phyloP scores from a whole-genome alignment of 306 rosid genomes.

The Sicyos baderoa region DNA sequence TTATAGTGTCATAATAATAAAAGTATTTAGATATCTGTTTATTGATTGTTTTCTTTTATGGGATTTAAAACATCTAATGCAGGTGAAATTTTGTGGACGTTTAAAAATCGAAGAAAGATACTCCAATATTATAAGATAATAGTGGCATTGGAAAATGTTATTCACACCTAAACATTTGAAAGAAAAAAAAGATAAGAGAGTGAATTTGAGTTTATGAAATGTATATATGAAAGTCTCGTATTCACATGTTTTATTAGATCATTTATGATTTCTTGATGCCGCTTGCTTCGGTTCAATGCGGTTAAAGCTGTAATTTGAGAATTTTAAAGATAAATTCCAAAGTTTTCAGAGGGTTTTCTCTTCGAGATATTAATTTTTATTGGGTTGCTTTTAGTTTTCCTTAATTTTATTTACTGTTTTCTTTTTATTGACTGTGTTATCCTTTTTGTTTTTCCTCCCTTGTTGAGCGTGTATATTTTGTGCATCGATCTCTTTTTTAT shows the following conservation, averaged over 20 bases:
- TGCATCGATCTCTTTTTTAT: not conserved
- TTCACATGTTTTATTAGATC: no score
- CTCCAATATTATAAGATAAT: not conserved
- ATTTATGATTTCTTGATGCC: no score
- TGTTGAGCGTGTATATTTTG: not conserved
- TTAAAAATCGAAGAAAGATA: constrained; percentile 4
- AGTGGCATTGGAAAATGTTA: constrained; percentile 5
- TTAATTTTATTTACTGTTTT: not conserved
- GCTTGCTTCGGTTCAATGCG: not conserved
- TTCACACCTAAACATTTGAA: not conserved
- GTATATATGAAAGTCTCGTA: no score
- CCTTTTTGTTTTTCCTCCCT: not conserved
- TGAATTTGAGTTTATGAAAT: not conserved
- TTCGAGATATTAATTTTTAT: not conserved
- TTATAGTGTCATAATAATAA: not conserved
- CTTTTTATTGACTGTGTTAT: not conserved
- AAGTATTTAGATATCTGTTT: not conserved
- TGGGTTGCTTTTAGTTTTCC: not conserved
- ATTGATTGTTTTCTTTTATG: not conserved
- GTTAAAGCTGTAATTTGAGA: not conserved
- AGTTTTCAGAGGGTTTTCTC: not conserved
- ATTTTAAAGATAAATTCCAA: not conserved
- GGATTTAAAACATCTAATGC: not conserved
- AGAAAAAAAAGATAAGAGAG: not conserved
- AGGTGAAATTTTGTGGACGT: not conserved